Evolutionary conservation across 164 flowering plant species (phyloP), one percentile per base, ranked within the genome.

Genomic region (Macadamia tetraphylla): DNA sequence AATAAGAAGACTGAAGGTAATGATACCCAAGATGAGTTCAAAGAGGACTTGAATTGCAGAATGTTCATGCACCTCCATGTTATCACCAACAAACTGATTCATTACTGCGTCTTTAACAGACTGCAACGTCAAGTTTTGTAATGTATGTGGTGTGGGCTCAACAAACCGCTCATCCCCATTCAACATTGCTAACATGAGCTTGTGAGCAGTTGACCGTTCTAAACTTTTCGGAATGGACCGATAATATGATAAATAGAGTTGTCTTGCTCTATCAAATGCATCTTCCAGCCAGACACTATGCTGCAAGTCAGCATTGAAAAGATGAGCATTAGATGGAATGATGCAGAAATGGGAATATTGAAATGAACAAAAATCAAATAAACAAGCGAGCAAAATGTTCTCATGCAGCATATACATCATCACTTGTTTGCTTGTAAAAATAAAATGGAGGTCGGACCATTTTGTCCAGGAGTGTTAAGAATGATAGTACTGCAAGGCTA

Each of bases 201-300:
- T 95, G 81, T 89, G 97, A 81, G 98, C 99, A 74, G 98, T 92
- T 60, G 97, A 83, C 6, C 99, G 96, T 68, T 95, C 99, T 76
- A 95, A 82, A 81, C 99, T 95, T 76, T 95, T 95, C 8, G 99
- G 99, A 71, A 95, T 91, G 49, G 99, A 88, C 49, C 98, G 91
- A 63, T 90, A 92, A 75, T 92, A 89, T 42, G 98, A 92, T 72
- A 89, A 70, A 78, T 95, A 95, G 67, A 95, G 74, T 74, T 95
- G 99, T 55, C 86, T 83, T 65, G 99, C 96, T 84, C 99, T 82
- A 73, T 92, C 98, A 81, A 95, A 92, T 49, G 99, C 99, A 85
- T 95, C 99, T 55, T 95, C 99, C 66, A 92, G 77, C 99, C 99
- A 95, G 68, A 92, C 97, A 75, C 91, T 92, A 81, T 91, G 97